phyloP scores from a whole-genome alignment of 805 yeast genomes.

The Zygosaccharomyces kombuchaensis region DNA sequence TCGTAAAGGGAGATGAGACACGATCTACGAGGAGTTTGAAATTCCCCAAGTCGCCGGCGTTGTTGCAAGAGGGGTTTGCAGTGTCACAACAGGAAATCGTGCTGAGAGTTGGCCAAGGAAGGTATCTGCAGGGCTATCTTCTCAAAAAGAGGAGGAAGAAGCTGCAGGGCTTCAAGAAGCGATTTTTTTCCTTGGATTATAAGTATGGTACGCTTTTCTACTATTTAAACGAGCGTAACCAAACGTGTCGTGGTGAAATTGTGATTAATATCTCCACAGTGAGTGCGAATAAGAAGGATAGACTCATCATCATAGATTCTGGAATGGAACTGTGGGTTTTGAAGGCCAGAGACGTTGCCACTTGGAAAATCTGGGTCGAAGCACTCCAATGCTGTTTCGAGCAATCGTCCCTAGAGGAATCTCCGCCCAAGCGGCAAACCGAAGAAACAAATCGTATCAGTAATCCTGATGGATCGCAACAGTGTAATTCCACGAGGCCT shows the following conservation, averaged over 20 bases:
- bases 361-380: slow-evolving; percentile 77
- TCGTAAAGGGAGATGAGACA: slow-evolving; percentile 23
- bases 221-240: slow-evolving; percentile 64
- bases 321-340: slow-evolving; percentile 94
- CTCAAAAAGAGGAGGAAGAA: slow-evolving; percentile 78
- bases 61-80: slow-evolving; percentile 14
- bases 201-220: slow-evolving; percentile 81
- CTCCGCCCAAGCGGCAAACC: slow-evolving; percentile 4
- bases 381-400: slow-evolving; percentile 54
- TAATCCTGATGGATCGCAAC: neutral
- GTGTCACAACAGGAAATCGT: slow-evolving; percentile 21
- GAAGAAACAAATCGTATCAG: neutral
- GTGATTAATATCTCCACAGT: slow-evolving; percentile 79
- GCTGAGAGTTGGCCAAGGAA: slow-evolving; percentile 44
- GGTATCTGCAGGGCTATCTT: slow-evolving; percentile 71
- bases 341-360: slow-evolving; percentile 58
- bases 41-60: slow-evolving; percentile 17
- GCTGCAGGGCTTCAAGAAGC: slow-evolving; percentile 77
- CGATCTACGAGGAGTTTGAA: slow-evolving; percentile 13
- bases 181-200: slow-evolving; percentile 80
- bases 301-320: slow-evolving; percentile 79
- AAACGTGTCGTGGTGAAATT: slow-evolving; percentile 81
- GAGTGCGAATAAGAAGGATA: slow-evolving; percentile 63
- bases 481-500: neutral
- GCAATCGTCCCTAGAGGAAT: slow-evolving; percentile 7